Evolutionary conservation across 2,329 filamentous ascomycete species (phyloP).

Genomic region (Exophiala aquamarina): DNA sequence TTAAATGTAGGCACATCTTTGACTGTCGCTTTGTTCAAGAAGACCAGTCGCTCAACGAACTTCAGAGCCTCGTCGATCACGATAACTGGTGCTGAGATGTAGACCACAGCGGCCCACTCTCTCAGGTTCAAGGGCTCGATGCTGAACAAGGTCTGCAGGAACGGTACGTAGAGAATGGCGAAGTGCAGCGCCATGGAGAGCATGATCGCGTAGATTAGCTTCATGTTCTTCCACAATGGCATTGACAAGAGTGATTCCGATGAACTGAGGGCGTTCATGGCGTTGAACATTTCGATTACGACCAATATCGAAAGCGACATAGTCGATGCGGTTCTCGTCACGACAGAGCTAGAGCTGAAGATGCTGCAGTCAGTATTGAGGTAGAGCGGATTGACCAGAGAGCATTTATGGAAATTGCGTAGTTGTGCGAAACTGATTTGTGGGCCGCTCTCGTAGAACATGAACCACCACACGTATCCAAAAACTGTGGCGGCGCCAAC

Average conservation of each 20-base stretch:
- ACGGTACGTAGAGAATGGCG: constrained; percentile 84
- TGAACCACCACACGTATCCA: constrained; percentile 99
- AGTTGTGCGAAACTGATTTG: constrained; percentile 90
- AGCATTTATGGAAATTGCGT: constrained; percentile 91
- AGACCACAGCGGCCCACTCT: constrained; percentile 90
- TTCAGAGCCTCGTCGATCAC: constrained; percentile 84
- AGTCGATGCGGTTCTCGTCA: constrained; percentile 82
- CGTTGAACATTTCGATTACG: constrained; percentile 99
- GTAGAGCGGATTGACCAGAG: constrained; percentile 61
- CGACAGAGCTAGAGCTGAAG: constrained; percentile 74
- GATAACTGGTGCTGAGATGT: constrained; percentile 88
- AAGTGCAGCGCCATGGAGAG: constrained; percentile 96
- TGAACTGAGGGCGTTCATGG: constrained; percentile 94
- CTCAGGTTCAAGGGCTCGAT: constrained; percentile 81
- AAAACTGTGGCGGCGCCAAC: constrained; percentile 93
- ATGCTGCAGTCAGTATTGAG: constrained; percentile 88
- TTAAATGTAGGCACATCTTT: neutral
- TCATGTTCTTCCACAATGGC: constrained; percentile 98
- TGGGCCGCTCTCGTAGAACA: constrained; percentile 87
- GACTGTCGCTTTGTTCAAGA: constrained; percentile 35
- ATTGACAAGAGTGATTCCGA: constrained; percentile 92
- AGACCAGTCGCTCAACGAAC: constrained; percentile 68
- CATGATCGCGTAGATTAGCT: constrained; percentile 90
- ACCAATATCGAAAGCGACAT: constrained; percentile 89
- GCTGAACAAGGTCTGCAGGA: constrained; percentile 84